Base-by-base conservation (phyloP, 1,139 yeast species). In the Kurtzmaniella quercitrusa region DNA sequence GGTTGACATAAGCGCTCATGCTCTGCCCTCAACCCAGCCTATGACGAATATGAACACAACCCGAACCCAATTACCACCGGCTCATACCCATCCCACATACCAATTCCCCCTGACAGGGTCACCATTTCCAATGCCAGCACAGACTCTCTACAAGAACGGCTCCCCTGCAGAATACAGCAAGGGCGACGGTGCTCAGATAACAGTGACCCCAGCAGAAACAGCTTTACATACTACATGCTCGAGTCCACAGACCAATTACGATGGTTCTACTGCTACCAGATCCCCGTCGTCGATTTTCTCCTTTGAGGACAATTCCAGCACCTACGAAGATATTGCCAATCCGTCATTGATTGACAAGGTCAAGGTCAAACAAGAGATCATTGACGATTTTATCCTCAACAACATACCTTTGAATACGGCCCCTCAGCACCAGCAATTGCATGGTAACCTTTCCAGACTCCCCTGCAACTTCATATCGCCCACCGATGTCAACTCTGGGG, bases 341-440 rank as follows among this genome's bases (percentile, higher is more conserved):
- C 25, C 25, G 6, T 9, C 25, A 12, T 19, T 36, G 16, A 51
- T 55, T 46, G 69, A 64, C 44, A 64, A 62, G 48, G 51, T 52
- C 38, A 60, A 63, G 45, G 62, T 69, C 50, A 70, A 70, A 49
- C 73, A 68, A 48, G 73, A 70, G 46, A 68, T 68, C 45, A 67
- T 68, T 42, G 70, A 69, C 46, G 75, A 70, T 50, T 69, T 69
- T 49, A 50, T 58, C 41, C 56, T 69, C 48, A 69, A 69, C 54
- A 69, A 68, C 46, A 66, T 69, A 23, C 70, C 70, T 44, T 34
- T 45, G 37, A 14, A 48, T 51, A 3, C 18, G 3, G 12, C 48
- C 2, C 48, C 2, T 48, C 38, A 19, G n/a, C 19, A 36, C 10
- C 36, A 39, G 33, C 51, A 31, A 34, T 43, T 24, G 44, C 43